Conservation (phyloP, 2,329 filamentous ascomycete species). For the Aspergillus phoenicis region DNA sequence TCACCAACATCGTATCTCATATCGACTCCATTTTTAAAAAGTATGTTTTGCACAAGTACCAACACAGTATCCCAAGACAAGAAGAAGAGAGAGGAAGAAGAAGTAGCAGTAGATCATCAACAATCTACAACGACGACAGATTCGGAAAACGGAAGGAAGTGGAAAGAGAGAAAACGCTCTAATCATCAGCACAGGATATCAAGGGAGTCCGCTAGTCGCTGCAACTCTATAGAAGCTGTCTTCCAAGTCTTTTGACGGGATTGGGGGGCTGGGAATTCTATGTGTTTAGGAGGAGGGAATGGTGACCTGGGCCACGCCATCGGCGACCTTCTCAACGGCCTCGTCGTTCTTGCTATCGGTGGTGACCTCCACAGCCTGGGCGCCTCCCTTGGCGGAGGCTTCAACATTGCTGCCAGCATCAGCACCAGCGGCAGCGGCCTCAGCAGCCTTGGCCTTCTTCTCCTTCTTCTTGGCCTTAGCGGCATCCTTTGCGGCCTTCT, state of each 20-base stretch:
- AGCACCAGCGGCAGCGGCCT: constrained; percentile 29
- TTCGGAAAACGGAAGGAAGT: background rate
- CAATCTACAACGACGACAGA: background rate
- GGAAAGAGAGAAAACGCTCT: background rate
- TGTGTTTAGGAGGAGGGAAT: constrained; percentile 41
- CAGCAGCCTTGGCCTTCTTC: constrained; percentile 45
- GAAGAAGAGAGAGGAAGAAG: background rate
- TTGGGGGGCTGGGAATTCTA: constrained; percentile 3
- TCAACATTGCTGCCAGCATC: constrained; percentile 37
- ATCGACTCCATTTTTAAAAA: background rate
- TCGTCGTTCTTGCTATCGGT: constrained; percentile 33
- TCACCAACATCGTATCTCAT: constrained; percentile 14
- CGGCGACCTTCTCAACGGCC: constrained; percentile 43
- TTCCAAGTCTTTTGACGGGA: background rate
- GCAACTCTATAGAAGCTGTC: constrained; percentile 1
- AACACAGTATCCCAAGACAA: background rate
- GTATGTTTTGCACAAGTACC: background rate
- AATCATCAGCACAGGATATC: constrained; percentile 8
- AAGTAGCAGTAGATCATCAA: background rate
- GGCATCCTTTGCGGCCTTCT: constrained; percentile 44
- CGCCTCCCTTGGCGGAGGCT: constrained; percentile 39
- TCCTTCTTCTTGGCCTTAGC: constrained; percentile 36
- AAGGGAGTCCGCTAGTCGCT: constrained; percentile 1
- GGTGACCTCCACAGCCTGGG: constrained; percentile 28
- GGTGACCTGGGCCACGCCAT: constrained; percentile 47